Conservation (phyloP, 768 basidiomycete species). For the Exsudoporus frostii region DNA sequence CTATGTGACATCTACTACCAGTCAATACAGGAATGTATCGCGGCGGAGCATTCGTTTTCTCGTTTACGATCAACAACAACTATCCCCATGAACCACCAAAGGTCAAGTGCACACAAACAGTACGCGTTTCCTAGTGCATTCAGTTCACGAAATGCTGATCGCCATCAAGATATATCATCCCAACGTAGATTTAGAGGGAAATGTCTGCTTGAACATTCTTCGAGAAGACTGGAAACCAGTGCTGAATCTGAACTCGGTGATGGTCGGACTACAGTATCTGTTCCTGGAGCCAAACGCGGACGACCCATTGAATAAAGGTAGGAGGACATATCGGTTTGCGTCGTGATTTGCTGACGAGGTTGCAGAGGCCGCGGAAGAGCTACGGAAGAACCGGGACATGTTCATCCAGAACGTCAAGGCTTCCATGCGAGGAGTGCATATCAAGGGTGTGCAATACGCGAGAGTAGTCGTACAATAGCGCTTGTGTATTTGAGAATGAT, state of each 20-base stretch:
- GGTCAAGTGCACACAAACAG: conserved; percentile 95
- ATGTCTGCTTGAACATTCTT: conserved; percentile 97
- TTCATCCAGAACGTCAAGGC: conserved; percentile 84
- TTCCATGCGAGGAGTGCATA: conserved; percentile 77
- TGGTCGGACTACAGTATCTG: conserved; percentile 97
- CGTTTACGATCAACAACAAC: conserved; percentile 94
- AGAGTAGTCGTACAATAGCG: conserved; percentile 56
- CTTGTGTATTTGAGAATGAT: background rate
- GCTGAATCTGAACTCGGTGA: conserved; percentile 93
- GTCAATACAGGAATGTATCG: conserved; percentile 87
- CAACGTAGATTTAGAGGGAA: conserved; percentile 96
- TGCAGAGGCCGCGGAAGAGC: conserved; percentile 92
- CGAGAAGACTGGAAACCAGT: conserved; percentile 99
- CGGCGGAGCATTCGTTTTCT: conserved; percentile 90
- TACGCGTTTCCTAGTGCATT: conserved; percentile 36
- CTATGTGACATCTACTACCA: conserved; percentile 3
- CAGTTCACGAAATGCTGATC: conserved; percentile 4
- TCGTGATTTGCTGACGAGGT: conserved; percentile 7
- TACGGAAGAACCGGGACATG: conserved; percentile 81
- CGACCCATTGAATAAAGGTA: conserved; percentile 97
- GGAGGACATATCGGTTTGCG: conserved; percentile 19
- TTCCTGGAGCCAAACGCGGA: conserved; percentile 99
- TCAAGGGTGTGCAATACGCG: conserved; percentile 81
- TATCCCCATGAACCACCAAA: conserved; percentile 99
- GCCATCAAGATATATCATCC: conserved; percentile 90